Base-by-base conservation (phyloP, 768 basidiomycete genomes). In the Trametes punicea region DNA sequence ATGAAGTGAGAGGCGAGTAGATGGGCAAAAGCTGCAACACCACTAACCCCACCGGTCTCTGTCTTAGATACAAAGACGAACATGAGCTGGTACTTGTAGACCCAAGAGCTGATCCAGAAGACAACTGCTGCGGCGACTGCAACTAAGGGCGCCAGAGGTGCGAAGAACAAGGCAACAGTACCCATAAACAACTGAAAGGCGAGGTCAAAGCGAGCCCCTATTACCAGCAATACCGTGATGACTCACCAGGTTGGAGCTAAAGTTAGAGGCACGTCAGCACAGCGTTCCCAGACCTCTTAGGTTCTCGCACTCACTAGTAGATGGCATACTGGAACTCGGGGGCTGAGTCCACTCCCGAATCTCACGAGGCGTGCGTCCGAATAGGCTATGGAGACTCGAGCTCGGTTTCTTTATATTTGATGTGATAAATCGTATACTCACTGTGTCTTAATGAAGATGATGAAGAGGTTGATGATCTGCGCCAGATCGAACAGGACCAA, bases 1-100 rank as follows among this genome's bases (percentile, higher is more conserved):
- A 27, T 18, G 2, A 3, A 9, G 7, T 45, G 8, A 2, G 11
- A 27, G 20, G 13, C 15, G 9, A 27, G 7, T 8, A 20, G 10
- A n/a, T 46, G 27, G 26, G 51, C 13, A 23, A 52, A 48, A 2
- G 38, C 2, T 8, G 8, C 3, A 5, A 13, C 0, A 25, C 4
- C 4, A 81, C 89, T 62, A 70, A 93, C 90, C 29, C 97, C 97
- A 55, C 96, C 97, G 48, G 87, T 91, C 72, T 99, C 97, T 13
- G 93, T 89, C 59, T 85, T 85, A 6, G 93, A 85, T 45, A 92
- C 75, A 67, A 81, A 95, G 55, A 96, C 92, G 70, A 96, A 98
- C 85, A 98, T 93, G 46, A 98, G 77, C 75, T 95, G 90, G 66
- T 98, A 98, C 73, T 98, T 99, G 78, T 95, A 93, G 20, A 92